phyloP scores from a whole-genome alignment of 1,284 basidiomycete species.

The Puccinia triticina region DNA sequence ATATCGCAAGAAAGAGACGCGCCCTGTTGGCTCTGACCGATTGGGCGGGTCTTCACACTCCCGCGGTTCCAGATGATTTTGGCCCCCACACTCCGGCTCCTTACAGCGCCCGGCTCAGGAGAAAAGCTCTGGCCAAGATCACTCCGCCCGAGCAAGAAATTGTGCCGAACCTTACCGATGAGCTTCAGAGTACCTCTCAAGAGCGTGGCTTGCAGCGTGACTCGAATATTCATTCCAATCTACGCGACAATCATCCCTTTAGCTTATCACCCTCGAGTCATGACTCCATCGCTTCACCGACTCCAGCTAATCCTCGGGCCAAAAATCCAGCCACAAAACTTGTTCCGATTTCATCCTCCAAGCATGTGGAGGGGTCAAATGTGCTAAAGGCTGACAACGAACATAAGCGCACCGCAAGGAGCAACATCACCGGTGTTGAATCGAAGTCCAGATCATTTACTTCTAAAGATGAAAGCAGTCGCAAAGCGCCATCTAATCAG shows the following conservation, averaged over 20 bases:
- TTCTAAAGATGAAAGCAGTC: background rate
- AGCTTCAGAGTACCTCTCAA: background rate
- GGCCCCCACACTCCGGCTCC: background rate
- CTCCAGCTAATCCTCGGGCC: conserved; percentile 29
- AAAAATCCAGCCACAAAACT: background rate
- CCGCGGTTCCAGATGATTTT: background rate
- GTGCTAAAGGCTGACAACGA: no score
- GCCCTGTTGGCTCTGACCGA: conserved; percentile 12
- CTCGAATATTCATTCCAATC: background rate
- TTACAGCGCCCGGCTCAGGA: background rate
- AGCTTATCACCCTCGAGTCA: conserved; percentile 12
- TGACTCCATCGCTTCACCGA: conserved; percentile 28
- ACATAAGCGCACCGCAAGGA: background rate
- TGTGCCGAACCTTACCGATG: background rate
- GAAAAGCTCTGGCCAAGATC: background rate
- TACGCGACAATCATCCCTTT: background rate
- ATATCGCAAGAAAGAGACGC: conserved; percentile 19
- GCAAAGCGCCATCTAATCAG: background rate
- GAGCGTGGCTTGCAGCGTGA: background rate
- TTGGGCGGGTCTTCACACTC: conserved; percentile 21
- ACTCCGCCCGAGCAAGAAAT: background rate
- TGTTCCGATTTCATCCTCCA: background rate
- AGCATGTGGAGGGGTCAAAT: background rate
- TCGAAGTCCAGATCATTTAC: background rate
- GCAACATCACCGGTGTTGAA: background rate